These are phyloP conservation scores for Phytophthora hibernalis DNA, from an alignment of 352 stramenopile genomes.

Conservation along the genomic window DNA sequence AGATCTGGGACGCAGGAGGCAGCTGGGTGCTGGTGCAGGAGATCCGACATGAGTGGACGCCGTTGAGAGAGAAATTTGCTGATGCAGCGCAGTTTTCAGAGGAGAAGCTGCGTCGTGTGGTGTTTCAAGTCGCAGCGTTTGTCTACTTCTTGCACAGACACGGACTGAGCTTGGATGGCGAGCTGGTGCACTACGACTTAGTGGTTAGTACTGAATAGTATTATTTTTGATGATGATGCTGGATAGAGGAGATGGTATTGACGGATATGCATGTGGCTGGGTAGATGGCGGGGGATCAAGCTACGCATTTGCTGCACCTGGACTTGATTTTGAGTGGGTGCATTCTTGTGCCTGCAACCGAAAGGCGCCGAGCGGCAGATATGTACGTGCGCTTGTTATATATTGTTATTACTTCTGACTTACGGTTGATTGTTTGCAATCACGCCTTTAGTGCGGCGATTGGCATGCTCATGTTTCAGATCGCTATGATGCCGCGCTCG, in stretches of 20 bases:
- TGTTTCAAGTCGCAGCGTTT: conserved; percentile 61
- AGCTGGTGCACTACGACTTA: conserved; percentile 57
- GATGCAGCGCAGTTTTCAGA: conserved; percentile 44
- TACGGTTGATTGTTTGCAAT: not conserved
- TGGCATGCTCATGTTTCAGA: conserved; percentile 69
- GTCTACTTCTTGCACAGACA: conserved; percentile 73
- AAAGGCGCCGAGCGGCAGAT: conserved; percentile 48
- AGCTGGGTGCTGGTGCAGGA: conserved; percentile 70
- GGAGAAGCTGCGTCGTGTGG: conserved; percentile 46
- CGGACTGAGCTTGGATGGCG: conserved; percentile 53
- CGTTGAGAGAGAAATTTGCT: conserved; percentile 35
- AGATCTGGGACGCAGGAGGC: conserved; percentile 57
- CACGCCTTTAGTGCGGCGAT: conserved; percentile 44
- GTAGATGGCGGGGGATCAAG: conserved; percentile 47
- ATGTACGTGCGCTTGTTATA: conserved; percentile 40
- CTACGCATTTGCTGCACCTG: conserved; percentile 54
- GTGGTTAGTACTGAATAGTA: conserved; percentile 43
- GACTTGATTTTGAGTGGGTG: conserved; percentile 59
- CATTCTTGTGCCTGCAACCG: conserved; percentile 47
- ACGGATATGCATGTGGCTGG: conserved; percentile 20
- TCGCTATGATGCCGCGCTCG: conserved; percentile 54
- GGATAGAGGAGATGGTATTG: not conserved
- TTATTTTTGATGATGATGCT: not conserved
- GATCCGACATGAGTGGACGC: conserved; percentile 41
- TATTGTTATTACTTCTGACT: not conserved